Percentiles rank a stretch among this genome's conserved stretches.
These are phyloP conservation scores for Spatholobus suberectus DNA, from an alignment of 306 rosid genomes.

Conservation along the genomic window DNA sequence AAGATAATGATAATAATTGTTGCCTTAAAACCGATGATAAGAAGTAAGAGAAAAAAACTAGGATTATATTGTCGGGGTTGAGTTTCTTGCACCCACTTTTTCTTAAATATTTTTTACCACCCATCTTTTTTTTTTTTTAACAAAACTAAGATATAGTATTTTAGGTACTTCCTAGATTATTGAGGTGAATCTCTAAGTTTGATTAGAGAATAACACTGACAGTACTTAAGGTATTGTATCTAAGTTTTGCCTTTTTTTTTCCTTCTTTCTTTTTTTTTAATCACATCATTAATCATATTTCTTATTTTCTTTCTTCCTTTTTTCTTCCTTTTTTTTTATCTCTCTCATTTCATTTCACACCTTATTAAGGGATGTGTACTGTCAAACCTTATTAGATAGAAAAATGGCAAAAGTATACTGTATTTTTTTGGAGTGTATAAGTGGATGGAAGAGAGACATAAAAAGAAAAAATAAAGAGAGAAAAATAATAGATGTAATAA, in stretches of 20 bases:
- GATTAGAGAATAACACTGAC: no score
- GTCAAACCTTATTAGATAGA: neutral
- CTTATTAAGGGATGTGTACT: neutral
- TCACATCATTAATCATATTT: neutral
- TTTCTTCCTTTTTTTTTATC: neutral
- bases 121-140: neutral
- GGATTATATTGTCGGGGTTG: neutral
- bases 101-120: neutral
- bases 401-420: no score
- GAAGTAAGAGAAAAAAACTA: neutral
- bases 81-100: neutral
- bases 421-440: neutral
- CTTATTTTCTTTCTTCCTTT: neutral
- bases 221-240: no score
- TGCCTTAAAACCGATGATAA: neutral
- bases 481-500: neutral
- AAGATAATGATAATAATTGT: neutral
- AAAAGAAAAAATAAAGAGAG: neutral
- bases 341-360: neutral
- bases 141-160: no score
- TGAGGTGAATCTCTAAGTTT: no score
- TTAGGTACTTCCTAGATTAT: no score
- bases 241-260: no score
- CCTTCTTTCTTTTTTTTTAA: neutral
- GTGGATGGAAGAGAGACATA: neutral